These are phyloP conservation scores for Gossypium stocksii DNA, from an alignment of 345 rosid genomes.

Conservation along the genomic window DNA sequence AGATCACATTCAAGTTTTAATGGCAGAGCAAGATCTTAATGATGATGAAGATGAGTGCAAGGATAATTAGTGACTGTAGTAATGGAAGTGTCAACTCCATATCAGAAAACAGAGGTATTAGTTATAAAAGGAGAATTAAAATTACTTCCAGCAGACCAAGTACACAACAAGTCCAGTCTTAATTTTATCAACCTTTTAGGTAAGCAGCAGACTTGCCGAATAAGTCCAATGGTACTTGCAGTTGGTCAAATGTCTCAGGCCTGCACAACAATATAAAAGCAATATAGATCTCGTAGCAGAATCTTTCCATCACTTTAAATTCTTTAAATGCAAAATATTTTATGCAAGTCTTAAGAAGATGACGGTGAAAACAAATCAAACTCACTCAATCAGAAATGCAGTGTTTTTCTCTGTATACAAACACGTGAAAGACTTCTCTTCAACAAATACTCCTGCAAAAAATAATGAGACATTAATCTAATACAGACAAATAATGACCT, in stretches of 20 bases:
- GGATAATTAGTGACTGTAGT: not conserved
- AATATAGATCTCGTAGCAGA: not conserved
- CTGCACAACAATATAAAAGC: constrained; percentile 35
- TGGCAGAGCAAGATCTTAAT: not conserved
- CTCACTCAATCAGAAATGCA: constrained; percentile 83
- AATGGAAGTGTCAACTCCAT: not conserved
- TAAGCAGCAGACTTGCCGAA: constrained; percentile 76
- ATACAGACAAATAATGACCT: not conserved
- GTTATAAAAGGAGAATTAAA: not conserved
- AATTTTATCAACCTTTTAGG: constrained; percentile 54
- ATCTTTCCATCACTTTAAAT: not conserved
- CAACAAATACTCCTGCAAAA: constrained; percentile 70
- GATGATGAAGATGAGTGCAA: not conserved
- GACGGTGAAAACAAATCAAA: constrained; percentile 6
- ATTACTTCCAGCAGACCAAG: not conserved
- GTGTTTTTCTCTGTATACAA: constrained; percentile 62
- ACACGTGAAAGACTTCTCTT: constrained; percentile 76
- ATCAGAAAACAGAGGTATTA: not conserved
- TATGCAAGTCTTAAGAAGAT: not conserved
- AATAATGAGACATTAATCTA: constrained; percentile 11
- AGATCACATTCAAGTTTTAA: not conserved
- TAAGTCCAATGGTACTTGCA: constrained; percentile 67
- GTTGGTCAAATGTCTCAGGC: constrained; percentile 74
- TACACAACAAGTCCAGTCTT: not conserved
- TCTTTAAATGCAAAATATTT: not conserved